A percentile compares a stretch with the other conserved stretches of the same genome.
Conservation (phyloP, 2,329 filamentous ascomycete species). For the Fusarium luffae region DNA sequence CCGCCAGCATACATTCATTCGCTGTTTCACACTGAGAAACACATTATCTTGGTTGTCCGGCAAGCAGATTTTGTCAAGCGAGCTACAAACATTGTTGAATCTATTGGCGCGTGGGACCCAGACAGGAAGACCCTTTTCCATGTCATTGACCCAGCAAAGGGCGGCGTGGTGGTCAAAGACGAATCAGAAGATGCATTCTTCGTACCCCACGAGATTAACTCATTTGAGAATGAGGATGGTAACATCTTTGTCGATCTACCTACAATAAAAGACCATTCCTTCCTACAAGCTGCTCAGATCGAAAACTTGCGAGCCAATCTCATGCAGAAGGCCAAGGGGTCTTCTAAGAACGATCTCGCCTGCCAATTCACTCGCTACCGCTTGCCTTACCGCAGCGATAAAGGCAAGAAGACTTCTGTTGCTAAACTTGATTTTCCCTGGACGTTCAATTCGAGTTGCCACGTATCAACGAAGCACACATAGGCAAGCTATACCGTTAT, state of each 20-base stretch:
- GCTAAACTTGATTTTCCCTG: slow-evolving; percentile 11
- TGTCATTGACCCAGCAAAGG: slow-evolving; percentile 3
- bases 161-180: slow-evolving; percentile 13
- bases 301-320: slow-evolving; percentile 22
- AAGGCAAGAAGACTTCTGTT: neutral
- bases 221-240: slow-evolving; percentile 8
- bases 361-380: slow-evolving; percentile 19
- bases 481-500: slow-evolving; percentile 7
- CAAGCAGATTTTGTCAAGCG: slow-evolving; percentile 11
- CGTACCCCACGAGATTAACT: slow-evolving; percentile 15
- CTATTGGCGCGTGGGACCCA: slow-evolving; percentile 5
- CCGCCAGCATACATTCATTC: slow-evolving; percentile 17
- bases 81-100: slow-evolving; percentile 6
- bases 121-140: slow-evolving; percentile 12
- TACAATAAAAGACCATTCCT: neutral
- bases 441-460: neutral
- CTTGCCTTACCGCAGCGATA: neutral
- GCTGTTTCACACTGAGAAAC: slow-evolving; percentile 9
- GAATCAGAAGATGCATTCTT: slow-evolving; percentile 16
- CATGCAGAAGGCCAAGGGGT: neutral
- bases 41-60: slow-evolving; percentile 21
- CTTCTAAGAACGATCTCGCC: slow-evolving; percentile 4
- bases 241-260: slow-evolving; percentile 23
- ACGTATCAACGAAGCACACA: neutral
- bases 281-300: neutral